Evolutionary conservation across 2,329 filamentous ascomycete species (phyloP), one percentile per base, ranked within the genome.

Genomic region (Tolypocladium cylindrosporum): DNA sequence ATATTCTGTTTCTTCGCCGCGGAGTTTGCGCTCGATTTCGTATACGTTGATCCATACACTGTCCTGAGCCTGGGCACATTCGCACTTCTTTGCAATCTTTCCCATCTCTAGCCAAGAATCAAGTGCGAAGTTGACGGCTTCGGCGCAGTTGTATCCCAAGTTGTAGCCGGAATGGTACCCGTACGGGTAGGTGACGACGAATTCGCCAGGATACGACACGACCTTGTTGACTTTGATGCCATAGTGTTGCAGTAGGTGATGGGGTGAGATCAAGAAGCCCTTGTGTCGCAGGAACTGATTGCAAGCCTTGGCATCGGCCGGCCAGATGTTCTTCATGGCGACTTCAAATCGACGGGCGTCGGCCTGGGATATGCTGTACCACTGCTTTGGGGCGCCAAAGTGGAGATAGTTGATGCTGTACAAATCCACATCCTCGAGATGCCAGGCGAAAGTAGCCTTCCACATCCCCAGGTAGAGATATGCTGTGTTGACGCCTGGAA

Each of bases 351-450:
- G 87, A 55, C 91, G 85, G 16, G 93, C 91, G 70, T 99, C 94
- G 63, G 90, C 89, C 71, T 97, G 95, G 0, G 93, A 96, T 63
- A 99, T 97, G 73, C 92, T 97, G 75, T 99, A 99, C 94, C 94
- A 99, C 72, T 99, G 94, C 74, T 99, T 99, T 0, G 94, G 94
- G 1, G 94, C 94, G 57, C 94, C 94, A 71, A 99, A 99, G 69
- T 99, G 94, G 60, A 99, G 91, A 72, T 97, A 99, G 76, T 99
- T 99, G 80, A 99, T 99, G 71, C 92, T 97, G 84, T 99, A 99
- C 5, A 99, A 83, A 75, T 99, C 94, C 48, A 99, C 93, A 70
- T 99, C 94, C 71, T 99, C 94, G 56, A 99, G 77, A 81, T 99
- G 94, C 94, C 94, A 99, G 10, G 94, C 94, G 71, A 99, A 99